Base-by-base conservation (phyloP, 129 eudicot genomes). In the Silybum marianum region DNA sequence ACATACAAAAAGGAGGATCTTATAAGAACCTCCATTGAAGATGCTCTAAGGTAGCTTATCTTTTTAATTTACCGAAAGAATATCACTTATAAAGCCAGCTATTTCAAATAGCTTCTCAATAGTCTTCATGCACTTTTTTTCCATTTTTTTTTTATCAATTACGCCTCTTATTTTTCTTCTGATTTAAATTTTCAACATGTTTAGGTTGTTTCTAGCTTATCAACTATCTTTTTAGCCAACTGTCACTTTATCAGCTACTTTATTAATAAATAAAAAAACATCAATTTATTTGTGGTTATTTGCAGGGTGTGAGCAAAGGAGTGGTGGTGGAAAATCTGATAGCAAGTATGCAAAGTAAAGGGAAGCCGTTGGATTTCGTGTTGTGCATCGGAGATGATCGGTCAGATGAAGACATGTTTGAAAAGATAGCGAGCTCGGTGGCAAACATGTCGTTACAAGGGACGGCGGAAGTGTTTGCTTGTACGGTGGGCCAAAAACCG, bases 341-440 rank as follows among this genome's bases (percentile, higher is more conserved):
- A 26, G 86, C 88, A 74, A 86, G 91, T 5, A 89, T 93, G 93
- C 85, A 83, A 40, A 87, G 85, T 3, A 77, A 69, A 25, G 93
- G 93, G 8, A 93, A 81, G 86, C 60, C 86, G 3, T 87, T 92
- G 8, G 99, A 95, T 81, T 95, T 95, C 58, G 89, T 95, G 70
- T 60, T 95, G 82, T 95, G 99, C 88, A 83, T 95, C 24, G 99
- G 99, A 3, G 99, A 95, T 24, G 99, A 95, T 76, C 87, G 95
- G 42, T 95, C 99, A 0, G 99, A 95, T 32, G 99, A 95, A 77
- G 98, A 95, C 76, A 95, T 93, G 99, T 95, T 95, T 39, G 99
- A 91, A 85, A 88, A 89, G 69, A 89, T 94, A 11, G 86, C 89
- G 1, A 86, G 83, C 13, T 88, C 90, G 4, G 88, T 88, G 30